Percentiles rank a stretch among this genome's conserved stretches.
Conservation (phyloP, 2,329 filamentous ascomycete genomes). For the Phyllosticta capitalensis region DNA sequence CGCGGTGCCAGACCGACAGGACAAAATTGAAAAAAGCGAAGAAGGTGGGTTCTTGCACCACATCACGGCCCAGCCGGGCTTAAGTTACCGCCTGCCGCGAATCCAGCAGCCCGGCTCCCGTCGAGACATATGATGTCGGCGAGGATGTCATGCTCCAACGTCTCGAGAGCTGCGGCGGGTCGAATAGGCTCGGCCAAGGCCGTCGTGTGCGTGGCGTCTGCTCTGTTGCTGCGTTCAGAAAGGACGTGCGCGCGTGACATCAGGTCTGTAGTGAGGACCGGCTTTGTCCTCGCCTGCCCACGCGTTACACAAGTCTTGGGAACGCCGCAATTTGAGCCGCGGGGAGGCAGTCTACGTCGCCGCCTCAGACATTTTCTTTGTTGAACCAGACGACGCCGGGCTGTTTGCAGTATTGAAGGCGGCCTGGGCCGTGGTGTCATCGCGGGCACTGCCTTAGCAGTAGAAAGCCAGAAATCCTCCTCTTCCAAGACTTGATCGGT, state of each 20-base stretch:
- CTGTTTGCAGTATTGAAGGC: not conserved
- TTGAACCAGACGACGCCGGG: not conserved
- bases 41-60: not conserved
- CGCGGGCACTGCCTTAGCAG: not conserved
- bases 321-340: not conserved
- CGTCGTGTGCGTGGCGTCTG: not conserved
- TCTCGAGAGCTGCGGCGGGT: not conserved
- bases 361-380: not conserved
- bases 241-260: not conserved
- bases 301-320: not conserved
- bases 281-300: not conserved
- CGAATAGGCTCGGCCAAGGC: not conserved
- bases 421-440: not conserved
- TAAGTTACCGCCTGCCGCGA: not conserved
- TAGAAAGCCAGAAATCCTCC: not conserved
- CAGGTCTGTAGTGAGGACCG: not conserved
- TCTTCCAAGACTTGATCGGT: not conserved
- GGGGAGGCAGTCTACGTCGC: not conserved
- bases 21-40: not conserved
- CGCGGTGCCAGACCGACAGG: not conserved
- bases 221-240: not conserved
- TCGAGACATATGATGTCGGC: not conserved
- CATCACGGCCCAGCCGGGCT: not conserved
- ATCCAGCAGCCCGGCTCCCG: not conserved
- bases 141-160: not conserved